phyloP scores from a whole-genome alignment of 2,329 filamentous ascomycete genomes.

The Aspergillus jensenii region DNA sequence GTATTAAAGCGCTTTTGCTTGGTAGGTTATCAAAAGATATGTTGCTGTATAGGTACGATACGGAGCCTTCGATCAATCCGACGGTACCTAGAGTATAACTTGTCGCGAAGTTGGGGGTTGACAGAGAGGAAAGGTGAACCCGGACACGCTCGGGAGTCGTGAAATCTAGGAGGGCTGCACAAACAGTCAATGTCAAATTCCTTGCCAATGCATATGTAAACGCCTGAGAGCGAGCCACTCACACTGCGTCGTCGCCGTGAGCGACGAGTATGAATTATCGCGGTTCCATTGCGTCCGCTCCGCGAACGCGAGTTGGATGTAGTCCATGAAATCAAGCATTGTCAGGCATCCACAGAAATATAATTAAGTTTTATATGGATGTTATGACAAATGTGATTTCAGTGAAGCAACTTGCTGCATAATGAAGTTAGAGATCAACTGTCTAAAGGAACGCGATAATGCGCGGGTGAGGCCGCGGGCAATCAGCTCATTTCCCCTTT shows the following conservation, averaged over 20 bases:
- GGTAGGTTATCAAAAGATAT: constrained; percentile 66
- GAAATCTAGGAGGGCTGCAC: constrained; percentile 81
- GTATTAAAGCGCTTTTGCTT: constrained; percentile 71
- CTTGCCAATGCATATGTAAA: background rate
- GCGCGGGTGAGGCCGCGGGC: constrained; percentile 6
- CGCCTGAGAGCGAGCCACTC: constrained; percentile 23
- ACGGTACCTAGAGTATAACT: constrained; percentile 89
- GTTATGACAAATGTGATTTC: too few species aligned
- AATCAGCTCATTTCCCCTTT: constrained; percentile 33
- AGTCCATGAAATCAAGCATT: constrained; percentile 98
- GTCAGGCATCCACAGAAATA: constrained; percentile 21
- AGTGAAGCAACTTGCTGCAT: background rate
- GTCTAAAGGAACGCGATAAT: background rate
- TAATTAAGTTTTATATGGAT: background rate
- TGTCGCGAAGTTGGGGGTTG: constrained; percentile 88
- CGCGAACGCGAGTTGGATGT: constrained; percentile 89
- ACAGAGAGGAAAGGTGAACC: constrained; percentile 84
- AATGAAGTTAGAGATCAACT: background rate
- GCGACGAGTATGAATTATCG: constrained; percentile 85
- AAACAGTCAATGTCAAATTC: background rate
- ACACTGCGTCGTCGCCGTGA: constrained; percentile 83
- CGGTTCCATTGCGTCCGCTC: constrained; percentile 82
- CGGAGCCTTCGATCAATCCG: constrained; percentile 91
- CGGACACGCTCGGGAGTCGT: constrained; percentile 79
- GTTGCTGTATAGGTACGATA: constrained; percentile 94